Percentiles rank a stretch among this genome's conserved stretches.
phyloP scores from a whole-genome alignment of 257 asterid genomes.

The Solanum lycopersicoides region DNA sequence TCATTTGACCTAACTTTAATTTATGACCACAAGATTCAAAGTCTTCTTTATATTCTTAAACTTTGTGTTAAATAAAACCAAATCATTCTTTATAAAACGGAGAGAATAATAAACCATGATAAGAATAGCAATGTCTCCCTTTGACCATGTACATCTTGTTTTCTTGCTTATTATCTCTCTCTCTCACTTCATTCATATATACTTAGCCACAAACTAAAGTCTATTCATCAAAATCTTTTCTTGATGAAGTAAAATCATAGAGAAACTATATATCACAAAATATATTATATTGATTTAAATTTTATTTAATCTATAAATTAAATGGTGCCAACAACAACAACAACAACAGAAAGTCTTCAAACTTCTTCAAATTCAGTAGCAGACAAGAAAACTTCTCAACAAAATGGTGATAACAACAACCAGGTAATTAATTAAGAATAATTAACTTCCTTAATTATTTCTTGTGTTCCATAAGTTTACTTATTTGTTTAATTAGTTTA shows the following conservation, averaged over 20 bases:
- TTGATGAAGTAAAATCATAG: background rate
- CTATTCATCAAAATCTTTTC: background rate
- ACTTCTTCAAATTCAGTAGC: background rate
- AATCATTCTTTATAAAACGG: no score
- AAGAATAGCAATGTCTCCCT: background rate
- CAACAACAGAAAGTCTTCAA: background rate
- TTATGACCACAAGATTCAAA: no score
- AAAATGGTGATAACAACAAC: background rate
- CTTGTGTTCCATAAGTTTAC: background rate
- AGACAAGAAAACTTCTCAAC: background rate
- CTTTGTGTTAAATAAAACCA: rapidly evolving
- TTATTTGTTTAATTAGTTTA: background rate
- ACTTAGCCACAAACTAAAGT: background rate
- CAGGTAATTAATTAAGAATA: background rate
- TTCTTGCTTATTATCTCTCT: background rate
- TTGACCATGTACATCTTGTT: background rate
- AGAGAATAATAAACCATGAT: no score
- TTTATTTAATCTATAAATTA: background rate
- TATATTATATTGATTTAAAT: background rate
- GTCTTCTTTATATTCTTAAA: no score
- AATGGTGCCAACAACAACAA: background rate
- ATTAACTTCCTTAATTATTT: background rate
- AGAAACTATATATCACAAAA: background rate
- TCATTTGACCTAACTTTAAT: no score
- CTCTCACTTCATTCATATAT: background rate